phyloP scores from a whole-genome alignment of 768 basidiomycete species.

The Myochromella boudieri region DNA sequence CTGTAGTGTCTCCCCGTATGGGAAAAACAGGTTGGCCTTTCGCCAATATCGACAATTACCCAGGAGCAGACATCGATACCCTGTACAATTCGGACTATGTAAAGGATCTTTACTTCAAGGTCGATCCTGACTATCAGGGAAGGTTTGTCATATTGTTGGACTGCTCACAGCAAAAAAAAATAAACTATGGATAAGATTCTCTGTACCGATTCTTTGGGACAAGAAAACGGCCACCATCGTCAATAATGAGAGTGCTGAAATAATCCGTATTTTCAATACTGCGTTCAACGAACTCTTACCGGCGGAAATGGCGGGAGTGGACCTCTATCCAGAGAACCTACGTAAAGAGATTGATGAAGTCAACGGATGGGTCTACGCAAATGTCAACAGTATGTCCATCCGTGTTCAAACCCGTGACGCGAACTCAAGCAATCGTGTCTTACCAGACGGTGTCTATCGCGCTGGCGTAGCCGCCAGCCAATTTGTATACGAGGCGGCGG shows the following conservation, averaged over 20 bases:
- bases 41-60: constrained; percentile 62
- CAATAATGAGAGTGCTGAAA: constrained; percentile 94
- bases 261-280: constrained; percentile 89
- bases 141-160: constrained; percentile 37
- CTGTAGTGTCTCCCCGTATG: constrained; percentile 85
- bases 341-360: constrained; percentile 77
- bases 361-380: constrained; percentile 83
- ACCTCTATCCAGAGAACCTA: constrained; percentile 76
- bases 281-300: constrained; percentile 77
- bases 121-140: constrained; percentile 68
- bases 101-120: constrained; percentile 82
- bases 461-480: constrained; percentile 82
- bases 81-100: constrained; percentile 67
- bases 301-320: constrained; percentile 58
- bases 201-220: constrained; percentile 91
- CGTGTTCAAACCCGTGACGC: neutral
- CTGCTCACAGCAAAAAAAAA: too few species aligned
- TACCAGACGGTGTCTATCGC: constrained; percentile 80
- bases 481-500: constrained; percentile 74
- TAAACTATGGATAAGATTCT: constrained; percentile 48
- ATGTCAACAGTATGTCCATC: constrained; percentile 69
- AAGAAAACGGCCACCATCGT: constrained; percentile 84
- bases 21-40: constrained; percentile 88
- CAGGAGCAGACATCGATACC: constrained; percentile 74
- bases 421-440: neutral